These are phyloP conservation scores for Tillandsia fasciculata DNA, from an alignment of 176 grass and related monocot genomes.

Conservation along the genomic window DNA sequence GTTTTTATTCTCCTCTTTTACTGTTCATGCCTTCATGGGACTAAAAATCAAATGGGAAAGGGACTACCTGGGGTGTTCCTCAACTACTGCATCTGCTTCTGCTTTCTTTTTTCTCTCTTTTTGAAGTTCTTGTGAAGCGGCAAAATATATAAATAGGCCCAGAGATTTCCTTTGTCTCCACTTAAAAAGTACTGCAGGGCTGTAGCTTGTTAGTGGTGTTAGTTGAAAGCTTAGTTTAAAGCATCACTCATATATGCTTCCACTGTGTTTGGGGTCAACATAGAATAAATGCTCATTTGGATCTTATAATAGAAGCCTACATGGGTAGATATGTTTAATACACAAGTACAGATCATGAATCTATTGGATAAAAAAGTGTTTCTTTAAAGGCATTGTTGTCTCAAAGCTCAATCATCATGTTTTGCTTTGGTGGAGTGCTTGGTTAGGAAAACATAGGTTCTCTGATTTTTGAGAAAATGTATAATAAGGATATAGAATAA, in stretches of 20 bases:
- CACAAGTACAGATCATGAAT: no score
- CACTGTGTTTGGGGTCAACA: background rate
- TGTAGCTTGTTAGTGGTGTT: background rate
- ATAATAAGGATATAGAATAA: no score
- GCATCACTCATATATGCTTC: background rate
- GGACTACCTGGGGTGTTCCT: background rate
- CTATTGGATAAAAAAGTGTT: no score
- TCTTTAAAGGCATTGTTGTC: no score
- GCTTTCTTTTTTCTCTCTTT: background rate
- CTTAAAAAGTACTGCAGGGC: background rate
- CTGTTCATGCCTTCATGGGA: background rate
- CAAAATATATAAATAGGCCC: background rate
- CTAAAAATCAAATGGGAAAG: slow-evolving; percentile 12
- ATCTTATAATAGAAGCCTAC: background rate
- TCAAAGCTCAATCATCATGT: no score
- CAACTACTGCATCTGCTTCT: background rate
- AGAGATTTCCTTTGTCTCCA: background rate
- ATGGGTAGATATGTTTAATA: no score
- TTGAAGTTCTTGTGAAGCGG: background rate
- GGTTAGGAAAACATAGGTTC: no score
- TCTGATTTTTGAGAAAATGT: no score
- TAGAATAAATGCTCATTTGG: background rate
- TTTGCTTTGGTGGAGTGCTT: no score
- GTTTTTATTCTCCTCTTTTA: background rate
- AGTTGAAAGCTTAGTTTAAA: background rate